phyloP scores from a whole-genome alignment of 495 filamentous ascomycete species.

The Penicillium odoratum region DNA sequence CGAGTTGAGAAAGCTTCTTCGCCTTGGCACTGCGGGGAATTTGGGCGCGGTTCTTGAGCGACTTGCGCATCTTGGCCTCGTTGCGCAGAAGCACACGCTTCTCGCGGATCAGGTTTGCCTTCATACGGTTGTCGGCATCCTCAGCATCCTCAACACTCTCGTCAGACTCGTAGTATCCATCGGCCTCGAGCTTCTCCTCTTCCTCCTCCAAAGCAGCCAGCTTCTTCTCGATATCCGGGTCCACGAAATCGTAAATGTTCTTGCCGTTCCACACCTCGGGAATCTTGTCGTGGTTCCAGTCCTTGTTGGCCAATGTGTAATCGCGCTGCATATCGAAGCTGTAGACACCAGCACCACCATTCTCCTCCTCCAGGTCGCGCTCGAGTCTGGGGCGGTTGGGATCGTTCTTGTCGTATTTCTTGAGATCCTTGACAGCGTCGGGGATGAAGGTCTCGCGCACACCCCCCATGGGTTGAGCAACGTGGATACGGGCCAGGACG shows the following conservation, averaged over 20 bases:
- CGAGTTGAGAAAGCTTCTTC: conserved; percentile 81
- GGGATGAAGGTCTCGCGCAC: conserved; percentile 84
- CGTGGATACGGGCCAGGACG: conserved; percentile 90
- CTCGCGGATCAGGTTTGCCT: conserved; percentile 93
- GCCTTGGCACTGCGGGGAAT: conserved; percentile 75
- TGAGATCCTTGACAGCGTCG: conserved; percentile 72
- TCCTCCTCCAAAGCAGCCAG: conserved; percentile 89
- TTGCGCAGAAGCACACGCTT: conserved; percentile 86
- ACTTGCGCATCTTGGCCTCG: conserved; percentile 88
- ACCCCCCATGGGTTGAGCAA: conserved; percentile 86
- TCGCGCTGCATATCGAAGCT: conserved; percentile 86
- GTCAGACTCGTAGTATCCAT: conserved; percentile 76
- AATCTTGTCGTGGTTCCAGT: conserved; percentile 95
- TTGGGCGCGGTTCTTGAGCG: conserved; percentile 89
- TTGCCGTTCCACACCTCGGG: conserved; percentile 91
- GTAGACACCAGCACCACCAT: conserved; percentile 93
- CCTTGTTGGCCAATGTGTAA: conserved; percentile 77
- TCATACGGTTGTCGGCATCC: conserved; percentile 80
- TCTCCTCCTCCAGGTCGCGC: conserved; percentile 86
- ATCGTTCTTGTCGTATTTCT: conserved; percentile 88
- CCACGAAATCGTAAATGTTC: conserved; percentile 96
- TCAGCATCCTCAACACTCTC: conserved; percentile 75
- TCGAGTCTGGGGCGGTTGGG: conserved; percentile 75
- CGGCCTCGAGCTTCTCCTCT: conserved; percentile 83
- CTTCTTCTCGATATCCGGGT: conserved; percentile 93